Percentiles rank a stretch among this genome's conserved stretches.
Conservation (phyloP, 768 basidiomycete species). For the Termitomyces sp. region DNA sequence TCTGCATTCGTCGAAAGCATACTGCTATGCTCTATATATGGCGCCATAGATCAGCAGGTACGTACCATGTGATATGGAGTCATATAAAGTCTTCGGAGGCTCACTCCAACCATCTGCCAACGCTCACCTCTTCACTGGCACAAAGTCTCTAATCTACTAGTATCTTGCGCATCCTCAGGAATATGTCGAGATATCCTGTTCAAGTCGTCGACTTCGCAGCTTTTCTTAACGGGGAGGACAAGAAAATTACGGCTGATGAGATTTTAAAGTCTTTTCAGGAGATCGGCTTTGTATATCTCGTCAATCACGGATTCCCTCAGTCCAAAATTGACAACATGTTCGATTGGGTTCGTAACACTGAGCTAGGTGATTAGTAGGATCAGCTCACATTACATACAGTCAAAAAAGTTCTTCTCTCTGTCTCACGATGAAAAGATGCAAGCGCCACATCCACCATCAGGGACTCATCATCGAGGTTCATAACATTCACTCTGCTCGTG, state of each 20-base stretch:
- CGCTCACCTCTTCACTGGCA: neutral
- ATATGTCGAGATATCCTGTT: constrained; percentile 8
- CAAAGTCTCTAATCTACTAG: too few relatives aligned
- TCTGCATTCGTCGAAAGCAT: too few relatives aligned
- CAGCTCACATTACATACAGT: constrained; percentile 19
- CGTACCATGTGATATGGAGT: too few relatives aligned
- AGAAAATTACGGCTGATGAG: constrained; percentile 30
- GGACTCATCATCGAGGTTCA: constrained; percentile 38
- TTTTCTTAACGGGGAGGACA: constrained; percentile 35
- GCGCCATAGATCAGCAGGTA: too few relatives aligned
- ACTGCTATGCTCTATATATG: too few relatives aligned
- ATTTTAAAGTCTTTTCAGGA: constrained; percentile 40
- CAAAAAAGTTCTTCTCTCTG: constrained; percentile 31
- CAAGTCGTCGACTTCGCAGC: constrained; percentile 35
- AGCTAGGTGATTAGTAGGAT: neutral
- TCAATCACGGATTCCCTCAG: constrained; percentile 34
- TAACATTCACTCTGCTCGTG: constrained; percentile 6
- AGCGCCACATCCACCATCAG: constrained; percentile 40
- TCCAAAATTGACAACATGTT: constrained; percentile 34
- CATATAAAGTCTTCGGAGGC: too few relatives aligned
- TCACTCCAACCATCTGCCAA: neutral
- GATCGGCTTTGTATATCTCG: constrained; percentile 43
- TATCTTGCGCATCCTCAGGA: neutral
- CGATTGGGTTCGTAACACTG: constrained; percentile 25
- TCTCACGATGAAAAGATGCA: constrained; percentile 32